These are phyloP conservation scores for Pythium oligandrum DNA, from an alignment of 352 stramenopile species.

Conservation along the genomic window DNA sequence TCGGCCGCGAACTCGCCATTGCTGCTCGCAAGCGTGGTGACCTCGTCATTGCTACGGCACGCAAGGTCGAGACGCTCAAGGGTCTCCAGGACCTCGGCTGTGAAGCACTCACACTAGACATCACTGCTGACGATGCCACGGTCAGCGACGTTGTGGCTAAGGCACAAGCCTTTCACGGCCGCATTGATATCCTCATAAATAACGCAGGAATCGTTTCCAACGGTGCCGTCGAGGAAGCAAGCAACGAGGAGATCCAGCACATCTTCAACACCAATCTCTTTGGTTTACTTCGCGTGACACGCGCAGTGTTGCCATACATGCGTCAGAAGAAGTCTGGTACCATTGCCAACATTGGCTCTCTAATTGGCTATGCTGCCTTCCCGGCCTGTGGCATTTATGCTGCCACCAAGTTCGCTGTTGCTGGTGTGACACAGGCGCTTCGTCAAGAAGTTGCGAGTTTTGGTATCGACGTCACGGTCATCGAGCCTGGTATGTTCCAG, in stretches of 20 bases:
- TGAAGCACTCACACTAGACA: conserved; percentile 1
- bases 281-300: conserved; percentile 26
- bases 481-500: conserved; percentile 7
- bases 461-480: conserved; percentile 16
- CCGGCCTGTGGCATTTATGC: conserved; percentile 30
- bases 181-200: conserved; percentile 7
- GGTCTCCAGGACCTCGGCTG: conserved; percentile 3
- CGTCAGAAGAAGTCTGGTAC: conserved; percentile 24
- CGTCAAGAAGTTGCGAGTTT: conserved; percentile 26
- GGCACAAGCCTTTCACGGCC: neutral
- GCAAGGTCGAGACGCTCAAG: conserved; percentile 6
- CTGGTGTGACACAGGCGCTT: conserved; percentile 27
- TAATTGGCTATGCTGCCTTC: conserved; percentile 23
- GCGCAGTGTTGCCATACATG: conserved; percentile 36
- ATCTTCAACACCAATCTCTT: conserved; percentile 48
- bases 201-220: conserved; percentile 10
- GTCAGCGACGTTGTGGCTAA: neutral
- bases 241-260: conserved; percentile 26
- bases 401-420: conserved; percentile 36
- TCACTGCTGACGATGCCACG: neutral
- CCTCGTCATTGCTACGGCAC: conserved; percentile 6
- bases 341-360: conserved; percentile 40
- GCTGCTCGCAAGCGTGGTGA: conserved; percentile 2
- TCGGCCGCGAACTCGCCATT: conserved; percentile 3
- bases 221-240: conserved; percentile 17